Evolutionary conservation across 148 eudicot genomes (phyloP).

Genomic region (Rhododendron williamsianum): DNA sequence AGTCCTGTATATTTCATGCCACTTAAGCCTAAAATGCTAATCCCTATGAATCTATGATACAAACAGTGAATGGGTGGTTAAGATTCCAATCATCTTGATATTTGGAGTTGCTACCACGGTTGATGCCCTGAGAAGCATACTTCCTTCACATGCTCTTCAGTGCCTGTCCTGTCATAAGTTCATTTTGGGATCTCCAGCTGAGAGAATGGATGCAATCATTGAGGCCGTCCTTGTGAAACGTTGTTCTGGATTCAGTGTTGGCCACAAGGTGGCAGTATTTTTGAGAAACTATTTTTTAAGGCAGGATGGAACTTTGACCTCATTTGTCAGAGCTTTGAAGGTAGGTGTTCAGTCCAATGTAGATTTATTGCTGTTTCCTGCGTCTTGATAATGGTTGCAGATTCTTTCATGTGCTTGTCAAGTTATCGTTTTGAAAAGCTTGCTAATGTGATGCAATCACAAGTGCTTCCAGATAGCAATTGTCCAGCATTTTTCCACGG

Average conservation of each 20-base stretch:
- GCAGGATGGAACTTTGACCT: conserved; percentile 82
- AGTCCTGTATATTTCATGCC: background rate
- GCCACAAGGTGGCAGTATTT: conserved; percentile 73
- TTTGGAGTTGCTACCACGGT: conserved; percentile 77
- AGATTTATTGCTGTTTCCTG: background rate
- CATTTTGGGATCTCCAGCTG: conserved; percentile 65
- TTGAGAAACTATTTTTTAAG: conserved; percentile 74
- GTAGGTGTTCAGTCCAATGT: conserved; percentile 24
- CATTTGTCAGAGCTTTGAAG: conserved; percentile 77
- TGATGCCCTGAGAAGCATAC: conserved; percentile 58
- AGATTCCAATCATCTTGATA: conserved; percentile 73
- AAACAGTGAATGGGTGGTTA: conserved; percentile 86
- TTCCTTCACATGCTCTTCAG: conserved; percentile 52
- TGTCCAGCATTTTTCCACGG: conserved; percentile 55
- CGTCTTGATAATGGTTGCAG: background rate
- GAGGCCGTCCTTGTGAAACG: conserved; percentile 65
- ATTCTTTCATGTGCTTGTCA: conserved; percentile 2
- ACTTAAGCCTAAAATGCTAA: conserved; percentile 6
- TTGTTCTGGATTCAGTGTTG: conserved; percentile 54
- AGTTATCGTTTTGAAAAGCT: background rate
- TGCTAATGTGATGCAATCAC: conserved; percentile 10
- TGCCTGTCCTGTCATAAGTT: conserved; percentile 48
- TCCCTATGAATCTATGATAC: conserved; percentile 7
- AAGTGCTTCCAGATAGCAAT: conserved; percentile 53
- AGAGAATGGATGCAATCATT: conserved; percentile 74